Percentiles rank a stretch among this genome's conserved stretches.
These are phyloP conservation scores for Raffaelea deltoideospora DNA, from an alignment of 2,329 filamentous ascomycete species.

Conservation along the genomic window DNA sequence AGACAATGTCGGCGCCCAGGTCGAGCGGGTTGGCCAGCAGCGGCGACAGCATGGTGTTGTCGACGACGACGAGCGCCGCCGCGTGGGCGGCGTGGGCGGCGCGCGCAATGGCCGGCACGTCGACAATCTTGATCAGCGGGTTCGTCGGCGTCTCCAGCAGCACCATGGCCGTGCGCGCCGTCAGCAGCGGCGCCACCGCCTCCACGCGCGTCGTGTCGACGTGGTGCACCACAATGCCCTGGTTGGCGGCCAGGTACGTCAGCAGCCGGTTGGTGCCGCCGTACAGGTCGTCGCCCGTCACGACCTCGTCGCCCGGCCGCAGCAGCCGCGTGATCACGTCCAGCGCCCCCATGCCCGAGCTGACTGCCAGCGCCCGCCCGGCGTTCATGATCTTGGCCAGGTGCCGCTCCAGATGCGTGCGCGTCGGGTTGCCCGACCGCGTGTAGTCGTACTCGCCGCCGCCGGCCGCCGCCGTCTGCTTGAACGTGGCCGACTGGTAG, in stretches of 20 bases:
- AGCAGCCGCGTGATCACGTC: slow-evolving; percentile 91
- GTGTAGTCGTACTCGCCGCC: slow-evolving; percentile 97
- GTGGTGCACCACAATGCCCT: slow-evolving; percentile 87
- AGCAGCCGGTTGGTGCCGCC: slow-evolving; percentile 88
- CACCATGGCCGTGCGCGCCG: slow-evolving; percentile 81
- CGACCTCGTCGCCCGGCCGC: slow-evolving; percentile 86
- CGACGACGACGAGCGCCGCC: slow-evolving; percentile 72
- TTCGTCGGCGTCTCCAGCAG: slow-evolving; percentile 94
- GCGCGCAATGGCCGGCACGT: slow-evolving; percentile 66
- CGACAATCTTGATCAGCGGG: slow-evolving; percentile 94
- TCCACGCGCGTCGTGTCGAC: slow-evolving; percentile 80
- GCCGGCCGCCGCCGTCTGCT: slow-evolving; percentile 67
- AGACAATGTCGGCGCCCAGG: slow-evolving; percentile 86
- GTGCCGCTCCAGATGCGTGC: slow-evolving; percentile 90
- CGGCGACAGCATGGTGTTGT: slow-evolving; percentile 98
- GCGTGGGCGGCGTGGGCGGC: slow-evolving; percentile 64
- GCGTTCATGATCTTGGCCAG: slow-evolving; percentile 99
- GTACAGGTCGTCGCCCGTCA: slow-evolving; percentile 94
- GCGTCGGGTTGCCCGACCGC: slow-evolving; percentile 89
- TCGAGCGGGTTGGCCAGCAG: slow-evolving; percentile 89
- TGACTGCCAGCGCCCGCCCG: slow-evolving; percentile 76
- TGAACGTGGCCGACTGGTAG: slow-evolving; percentile 97
- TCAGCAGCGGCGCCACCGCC: slow-evolving; percentile 53
- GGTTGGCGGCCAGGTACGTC: slow-evolving; percentile 78
- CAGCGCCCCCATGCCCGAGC: slow-evolving; percentile 92